Percentiles rank a stretch among this genome's conserved stretches.
These are phyloP conservation scores for Metarhizium anisopliae DNA, from an alignment of 2,329 filamentous ascomycete species.

Conservation along the genomic window DNA sequence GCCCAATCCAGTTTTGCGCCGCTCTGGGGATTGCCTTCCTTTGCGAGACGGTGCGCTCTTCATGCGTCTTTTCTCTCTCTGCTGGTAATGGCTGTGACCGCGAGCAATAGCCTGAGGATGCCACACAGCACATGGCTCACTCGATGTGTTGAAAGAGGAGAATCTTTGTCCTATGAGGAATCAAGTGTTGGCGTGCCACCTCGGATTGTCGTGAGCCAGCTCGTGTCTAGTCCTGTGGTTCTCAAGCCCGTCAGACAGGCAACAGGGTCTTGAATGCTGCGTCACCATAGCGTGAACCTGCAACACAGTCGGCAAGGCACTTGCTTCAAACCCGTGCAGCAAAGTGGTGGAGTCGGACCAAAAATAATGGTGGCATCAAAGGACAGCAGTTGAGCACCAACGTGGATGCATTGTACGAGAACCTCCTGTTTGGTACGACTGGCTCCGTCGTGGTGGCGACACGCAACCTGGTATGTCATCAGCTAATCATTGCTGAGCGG, in stretches of 20 bases:
- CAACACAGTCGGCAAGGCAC: background rate
- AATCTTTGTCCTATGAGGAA: background rate
- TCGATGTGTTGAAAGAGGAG: background rate
- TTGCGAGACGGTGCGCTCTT: too few relatives aligned
- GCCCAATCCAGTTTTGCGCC: too few relatives aligned
- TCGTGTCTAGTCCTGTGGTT: background rate
- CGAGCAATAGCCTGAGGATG: too few relatives aligned
- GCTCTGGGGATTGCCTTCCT: too few relatives aligned
- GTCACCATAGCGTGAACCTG: background rate
- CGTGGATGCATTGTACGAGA: background rate
- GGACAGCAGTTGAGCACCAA: background rate
- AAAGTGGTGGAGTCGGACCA: background rate
- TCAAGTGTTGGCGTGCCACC: background rate
- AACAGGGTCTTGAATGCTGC: background rate
- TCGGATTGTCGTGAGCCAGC: background rate
- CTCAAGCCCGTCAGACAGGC: background rate
- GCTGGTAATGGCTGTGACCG: too few relatives aligned
- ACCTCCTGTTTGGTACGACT: background rate
- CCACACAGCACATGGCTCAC: too few relatives aligned
- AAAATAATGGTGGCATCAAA: background rate
- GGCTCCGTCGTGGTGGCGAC: background rate
- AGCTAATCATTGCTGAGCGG: background rate
- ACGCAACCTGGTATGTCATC: background rate
- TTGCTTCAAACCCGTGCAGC: background rate
- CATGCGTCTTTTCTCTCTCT: too few relatives aligned